A percentile compares a stretch with the other conserved stretches of the same genome.
Evolutionary conservation across 2,329 filamentous ascomycete species (phyloP).

Genomic region (Aspergillus aculeatinus): DNA sequence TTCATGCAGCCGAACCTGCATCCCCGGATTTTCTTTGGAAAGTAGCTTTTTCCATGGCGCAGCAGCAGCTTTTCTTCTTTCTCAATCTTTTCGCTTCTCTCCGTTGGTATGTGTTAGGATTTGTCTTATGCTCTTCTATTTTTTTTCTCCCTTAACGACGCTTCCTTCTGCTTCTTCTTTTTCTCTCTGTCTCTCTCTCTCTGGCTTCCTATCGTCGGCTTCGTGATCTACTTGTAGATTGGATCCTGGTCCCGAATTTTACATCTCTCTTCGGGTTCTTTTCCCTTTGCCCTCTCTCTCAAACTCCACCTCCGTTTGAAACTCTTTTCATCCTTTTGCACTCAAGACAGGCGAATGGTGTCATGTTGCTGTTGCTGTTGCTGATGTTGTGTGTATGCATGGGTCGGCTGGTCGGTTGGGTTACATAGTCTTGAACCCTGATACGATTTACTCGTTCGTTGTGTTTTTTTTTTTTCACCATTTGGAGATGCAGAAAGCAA

Average conservation of each 20-base stretch:
- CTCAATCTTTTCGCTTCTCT: conserved; percentile 14
- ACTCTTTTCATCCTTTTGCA: background rate
- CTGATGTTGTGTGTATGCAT: conserved; percentile 7
- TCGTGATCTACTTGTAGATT: conserved; percentile 9
- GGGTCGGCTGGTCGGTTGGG: background rate
- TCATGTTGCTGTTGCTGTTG: conserved; percentile 17
- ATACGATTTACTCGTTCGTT: background rate
- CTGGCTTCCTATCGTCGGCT: background rate
- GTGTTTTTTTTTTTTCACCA: background rate
- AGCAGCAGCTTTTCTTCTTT: conserved; percentile 29
- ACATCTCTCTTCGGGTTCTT: conserved; percentile 21
- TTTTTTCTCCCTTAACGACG: conserved; percentile 2
- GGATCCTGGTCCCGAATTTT: conserved; percentile 22
- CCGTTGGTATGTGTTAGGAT: conserved; percentile 10
- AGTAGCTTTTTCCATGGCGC: conserved; percentile 29
- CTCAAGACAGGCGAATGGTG: conserved; percentile 27
- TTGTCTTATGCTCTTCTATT: conserved; percentile 4
- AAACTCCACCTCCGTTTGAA: no score
- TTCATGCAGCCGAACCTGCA: conserved; percentile 11
- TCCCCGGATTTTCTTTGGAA: conserved; percentile 28
- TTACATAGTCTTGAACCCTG: background rate
- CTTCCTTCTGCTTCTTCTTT: background rate
- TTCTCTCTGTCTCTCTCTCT: conserved; percentile 1
- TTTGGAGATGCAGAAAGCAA: background rate
- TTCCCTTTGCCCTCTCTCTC: conserved; percentile 1